Evolutionary conservation across 1,284 basidiomycete species (phyloP).

Genomic region (Lignosus rhinocerotis): DNA sequence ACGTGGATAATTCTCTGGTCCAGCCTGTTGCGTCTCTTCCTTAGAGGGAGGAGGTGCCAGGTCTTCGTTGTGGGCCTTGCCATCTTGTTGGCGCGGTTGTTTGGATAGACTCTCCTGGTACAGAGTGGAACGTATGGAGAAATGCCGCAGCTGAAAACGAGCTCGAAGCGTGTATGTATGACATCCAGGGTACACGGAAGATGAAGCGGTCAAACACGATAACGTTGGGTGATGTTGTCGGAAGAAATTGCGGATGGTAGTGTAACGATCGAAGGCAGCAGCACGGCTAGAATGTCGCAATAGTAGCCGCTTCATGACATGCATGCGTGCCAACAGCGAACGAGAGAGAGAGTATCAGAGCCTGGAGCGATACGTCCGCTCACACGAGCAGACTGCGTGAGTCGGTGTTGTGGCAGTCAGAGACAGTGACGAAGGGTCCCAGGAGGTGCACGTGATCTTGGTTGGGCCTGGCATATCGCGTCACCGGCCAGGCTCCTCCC

Average conservation of each 20-base stretch:
- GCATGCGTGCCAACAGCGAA: background rate
- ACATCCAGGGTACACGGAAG: background rate
- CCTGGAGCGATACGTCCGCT: background rate
- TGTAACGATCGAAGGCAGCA: conserved; percentile 48
- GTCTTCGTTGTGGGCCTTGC: conserved; percentile 3
- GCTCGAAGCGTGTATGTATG: background rate
- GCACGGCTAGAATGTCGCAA: conserved; percentile 37
- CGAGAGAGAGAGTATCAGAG: background rate
- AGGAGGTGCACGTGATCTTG: no score
- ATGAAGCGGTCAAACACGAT: background rate
- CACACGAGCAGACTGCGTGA: conserved; percentile 12
- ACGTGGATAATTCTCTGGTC: conserved; percentile 73
- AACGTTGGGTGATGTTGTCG: conserved; percentile 31
- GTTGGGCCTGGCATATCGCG: no score
- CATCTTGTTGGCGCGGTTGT: background rate
- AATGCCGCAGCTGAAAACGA: conserved; percentile 5
- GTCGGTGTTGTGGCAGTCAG: no score
- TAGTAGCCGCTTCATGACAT: conserved; percentile 18
- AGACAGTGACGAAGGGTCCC: no score
- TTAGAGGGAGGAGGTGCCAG: background rate
- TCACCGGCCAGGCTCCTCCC: no score
- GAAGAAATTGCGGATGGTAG: conserved; percentile 53
- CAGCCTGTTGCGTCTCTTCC: conserved; percentile 31
- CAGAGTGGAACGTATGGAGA: conserved; percentile 3
- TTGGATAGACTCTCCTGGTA: background rate